Conservation (phyloP, 495 filamentous ascomycete species). For the Tuber calosporum region DNA sequence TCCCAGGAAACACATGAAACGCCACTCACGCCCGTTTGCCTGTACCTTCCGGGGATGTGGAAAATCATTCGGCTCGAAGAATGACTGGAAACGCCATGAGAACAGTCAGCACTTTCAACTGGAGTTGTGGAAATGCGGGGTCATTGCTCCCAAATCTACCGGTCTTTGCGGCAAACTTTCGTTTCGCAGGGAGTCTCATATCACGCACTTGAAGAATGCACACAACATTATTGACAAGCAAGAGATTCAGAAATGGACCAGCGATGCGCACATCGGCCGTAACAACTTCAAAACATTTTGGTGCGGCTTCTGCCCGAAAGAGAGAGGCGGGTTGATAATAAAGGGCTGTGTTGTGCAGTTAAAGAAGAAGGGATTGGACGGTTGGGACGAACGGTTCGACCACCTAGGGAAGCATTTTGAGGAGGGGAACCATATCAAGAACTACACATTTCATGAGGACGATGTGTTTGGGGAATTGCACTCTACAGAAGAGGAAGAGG, state of each 20-base stretch:
- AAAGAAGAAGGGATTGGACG: constrained; percentile 50
- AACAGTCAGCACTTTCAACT: constrained; percentile 73
- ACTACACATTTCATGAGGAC: constrained; percentile 31
- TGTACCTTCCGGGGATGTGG: constrained; percentile 71
- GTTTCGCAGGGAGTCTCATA: constrained; percentile 57
- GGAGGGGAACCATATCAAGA: constrained; percentile 40
- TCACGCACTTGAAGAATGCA: constrained; percentile 42
- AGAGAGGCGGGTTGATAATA: constrained; percentile 1
- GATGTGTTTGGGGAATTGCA: constrained; percentile 22
- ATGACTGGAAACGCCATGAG: constrained; percentile 96
- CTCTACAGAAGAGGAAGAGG: constrained; percentile 33
- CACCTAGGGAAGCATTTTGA: constrained; percentile 81
- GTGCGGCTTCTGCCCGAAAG: constrained; percentile 73
- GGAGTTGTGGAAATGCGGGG: constrained; percentile 70
- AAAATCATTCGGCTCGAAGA: constrained; percentile 82
- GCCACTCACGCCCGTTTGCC: constrained; percentile 78
- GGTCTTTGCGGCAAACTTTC: constrained; percentile 54
- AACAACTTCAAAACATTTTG: constrained; percentile 67
- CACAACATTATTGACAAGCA: constrained; percentile 48
- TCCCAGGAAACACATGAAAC: constrained; percentile 77
- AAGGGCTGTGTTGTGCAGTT: constrained; percentile 49
- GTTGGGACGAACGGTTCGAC: constrained; percentile 71
- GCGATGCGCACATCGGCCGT: constrained; percentile 54
- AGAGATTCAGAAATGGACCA: constrained; percentile 47
- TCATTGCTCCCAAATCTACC: constrained; percentile 28